Evolutionary conservation across 2,329 filamentous ascomycete genomes (phyloP), one percentile per base, ranked within the genome.

Genomic region (Trichoderma aggressivum): DNA sequence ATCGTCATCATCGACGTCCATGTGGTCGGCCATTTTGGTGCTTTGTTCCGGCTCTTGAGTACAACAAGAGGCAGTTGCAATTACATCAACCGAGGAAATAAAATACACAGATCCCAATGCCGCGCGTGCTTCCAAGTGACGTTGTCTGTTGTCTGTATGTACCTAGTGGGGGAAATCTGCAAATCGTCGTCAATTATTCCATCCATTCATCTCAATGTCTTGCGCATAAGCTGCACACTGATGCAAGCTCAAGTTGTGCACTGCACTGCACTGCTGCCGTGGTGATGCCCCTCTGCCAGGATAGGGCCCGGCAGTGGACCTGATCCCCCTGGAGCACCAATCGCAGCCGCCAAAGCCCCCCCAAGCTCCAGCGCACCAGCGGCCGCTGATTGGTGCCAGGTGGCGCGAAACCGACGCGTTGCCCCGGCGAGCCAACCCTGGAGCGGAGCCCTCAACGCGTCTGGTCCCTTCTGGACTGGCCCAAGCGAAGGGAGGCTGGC

Each of bases 1-100:
- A 72, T 86, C 83, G 72, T 86, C 83, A 30, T 84, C 86, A 74
- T 84, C 86, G 74, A 83, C 80, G 71, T 85, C 81, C 58, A 79
- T 78, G 66, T 82, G 77, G 77, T 84, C 84, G 43, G 82, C 79
- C 84, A 87, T 86, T 21, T 18, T 39, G 30, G 14, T 1, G 21
- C 34, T 28, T 56, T 36, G 14, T 21, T 58, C 24, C 5, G 36
- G 18, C 21, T 18, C 28, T 59, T 16, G 21, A 24, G 3, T 53
- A 1, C 1, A 14, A 5, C 7, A 14, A 34, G 30, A 24, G 6
- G 7, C 8, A 3, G 3, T 10, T 34, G 30, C 2, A 34, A 32
- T 16, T 59, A 59, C 30, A 21, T 14, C 21, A 53, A 53, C 11
- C 11, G 10, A 58, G 7, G 21, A 12, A 34, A 34, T 3, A 34